Conservation (phyloP, 345 rosid genomes). For the Excoecaria agallocha region DNA sequence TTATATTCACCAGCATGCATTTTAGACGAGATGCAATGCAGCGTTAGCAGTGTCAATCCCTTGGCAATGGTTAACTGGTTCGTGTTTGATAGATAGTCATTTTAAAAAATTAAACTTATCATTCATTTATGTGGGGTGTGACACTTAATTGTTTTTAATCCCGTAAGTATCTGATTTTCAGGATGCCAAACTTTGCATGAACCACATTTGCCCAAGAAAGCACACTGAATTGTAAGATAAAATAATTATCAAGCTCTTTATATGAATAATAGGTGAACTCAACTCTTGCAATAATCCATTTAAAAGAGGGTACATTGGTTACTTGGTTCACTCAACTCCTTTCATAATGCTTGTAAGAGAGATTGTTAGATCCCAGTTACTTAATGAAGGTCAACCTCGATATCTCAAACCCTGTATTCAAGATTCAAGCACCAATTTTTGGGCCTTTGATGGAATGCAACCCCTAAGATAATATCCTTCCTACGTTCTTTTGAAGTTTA, state of each 20-base stretch:
- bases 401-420: too few relatives aligned
- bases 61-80: not conserved
- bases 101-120: not conserved
- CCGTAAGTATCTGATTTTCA: not conserved
- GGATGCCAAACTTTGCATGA: not conserved
- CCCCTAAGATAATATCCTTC: too few relatives aligned
- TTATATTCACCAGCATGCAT: not conserved
- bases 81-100: not conserved
- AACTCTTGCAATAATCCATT: not conserved
- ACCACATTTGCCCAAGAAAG: not conserved
- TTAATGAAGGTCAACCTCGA: not conserved
- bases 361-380: not conserved
- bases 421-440: too few relatives aligned
- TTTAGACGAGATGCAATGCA: not conserved
- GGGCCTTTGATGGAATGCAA: too few relatives aligned
- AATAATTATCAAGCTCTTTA: not conserved
- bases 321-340: not conserved
- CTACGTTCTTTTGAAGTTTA: too few relatives aligned
- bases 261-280: not conserved
- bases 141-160: not conserved
- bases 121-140: not conserved
- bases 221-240: not conserved
- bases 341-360: not conserved
- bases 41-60: not conserved
- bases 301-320: not conserved